Evolutionary conservation across 345 rosid genomes (phyloP).

Genomic region (Hypericum androsaemum): DNA sequence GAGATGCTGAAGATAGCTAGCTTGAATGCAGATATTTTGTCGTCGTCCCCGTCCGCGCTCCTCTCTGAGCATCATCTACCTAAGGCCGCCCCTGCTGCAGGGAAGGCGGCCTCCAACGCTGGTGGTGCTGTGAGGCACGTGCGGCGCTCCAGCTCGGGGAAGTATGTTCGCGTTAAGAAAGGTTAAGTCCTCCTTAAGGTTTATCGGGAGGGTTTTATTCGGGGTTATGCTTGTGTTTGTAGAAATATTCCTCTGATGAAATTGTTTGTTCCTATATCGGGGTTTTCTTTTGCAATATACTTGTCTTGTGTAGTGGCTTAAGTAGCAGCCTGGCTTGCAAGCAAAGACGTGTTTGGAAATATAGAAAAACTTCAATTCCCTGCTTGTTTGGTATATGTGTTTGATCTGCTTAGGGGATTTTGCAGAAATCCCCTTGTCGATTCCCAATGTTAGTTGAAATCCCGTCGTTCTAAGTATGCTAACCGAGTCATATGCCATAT

Average conservation of each 20-base stretch:
- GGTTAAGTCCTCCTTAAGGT: slow-evolving; percentile 50
- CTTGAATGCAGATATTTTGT: slow-evolving; percentile 39
- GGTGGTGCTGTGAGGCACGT: slow-evolving; percentile 72
- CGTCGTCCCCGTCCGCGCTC: slow-evolving; percentile 41
- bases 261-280: too few species aligned
- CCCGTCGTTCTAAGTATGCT: neutral
- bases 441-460: too few species aligned
- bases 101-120: slow-evolving; percentile 41
- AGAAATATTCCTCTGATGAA: neutral
- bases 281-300: too few species aligned
- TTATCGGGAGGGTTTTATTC: too few species aligned
- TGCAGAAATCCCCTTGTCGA: too few species aligned
- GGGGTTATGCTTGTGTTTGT: too few species aligned
- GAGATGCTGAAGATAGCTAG: slow-evolving; percentile 66
- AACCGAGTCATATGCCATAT: neutral
- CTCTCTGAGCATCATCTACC: slow-evolving; percentile 59
- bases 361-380: too few species aligned
- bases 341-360: too few species aligned
- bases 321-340: too few species aligned
- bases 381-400: too few species aligned
- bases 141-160: slow-evolving; percentile 79
- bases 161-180: slow-evolving; percentile 66
- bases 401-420: too few species aligned
- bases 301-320: too few species aligned
- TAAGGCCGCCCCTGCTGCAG: slow-evolving; percentile 45